These are phyloP conservation scores for Dendrostoma leiphaemia DNA, from an alignment of 2,329 filamentous ascomycete species.

Conservation along the genomic window DNA sequence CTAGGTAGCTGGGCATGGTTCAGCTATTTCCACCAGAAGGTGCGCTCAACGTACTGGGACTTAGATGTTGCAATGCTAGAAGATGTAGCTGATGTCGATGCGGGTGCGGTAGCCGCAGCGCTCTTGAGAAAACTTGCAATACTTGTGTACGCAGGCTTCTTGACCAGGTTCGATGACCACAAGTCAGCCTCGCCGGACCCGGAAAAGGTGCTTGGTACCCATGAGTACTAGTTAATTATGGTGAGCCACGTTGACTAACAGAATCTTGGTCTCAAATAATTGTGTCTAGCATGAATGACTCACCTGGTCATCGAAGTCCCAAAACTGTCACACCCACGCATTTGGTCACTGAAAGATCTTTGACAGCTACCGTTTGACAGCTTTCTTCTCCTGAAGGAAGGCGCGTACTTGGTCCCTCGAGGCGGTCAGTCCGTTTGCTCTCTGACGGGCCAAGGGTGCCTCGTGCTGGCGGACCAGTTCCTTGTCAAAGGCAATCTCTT, in stretches of 20 bases:
- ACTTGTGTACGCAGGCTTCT: conserved; percentile 36
- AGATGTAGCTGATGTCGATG: not conserved
- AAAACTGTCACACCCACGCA: conserved; percentile 43
- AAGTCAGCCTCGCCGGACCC: conserved; percentile 35
- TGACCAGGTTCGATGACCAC: conserved; percentile 32
- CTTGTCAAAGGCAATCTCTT: too few species aligned
- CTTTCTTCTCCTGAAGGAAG: too few species aligned
- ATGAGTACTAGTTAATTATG: conserved; percentile 28
- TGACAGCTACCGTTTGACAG: too few species aligned
- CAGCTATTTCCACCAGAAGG: not conserved
- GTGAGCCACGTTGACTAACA: too few species aligned
- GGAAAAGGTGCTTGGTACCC: conserved; percentile 35
- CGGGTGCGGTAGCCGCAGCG: conserved; percentile 2
- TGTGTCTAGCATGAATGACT: not conserved
- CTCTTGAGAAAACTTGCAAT: conserved; percentile 7
- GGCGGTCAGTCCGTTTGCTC: too few species aligned
- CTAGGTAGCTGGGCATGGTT: too few species aligned
- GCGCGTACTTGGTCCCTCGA: too few species aligned
- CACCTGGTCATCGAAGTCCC: conserved; percentile 38
- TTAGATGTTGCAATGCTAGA: not conserved
- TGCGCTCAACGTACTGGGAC: not conserved
- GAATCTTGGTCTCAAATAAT: too few species aligned
- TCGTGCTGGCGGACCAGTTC: too few species aligned
- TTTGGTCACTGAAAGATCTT: conserved; percentile 29
- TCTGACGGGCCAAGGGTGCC: too few species aligned